Base-by-base conservation (phyloP, 257 asterid genomes). In the Nicotiana sylvestris region DNA sequence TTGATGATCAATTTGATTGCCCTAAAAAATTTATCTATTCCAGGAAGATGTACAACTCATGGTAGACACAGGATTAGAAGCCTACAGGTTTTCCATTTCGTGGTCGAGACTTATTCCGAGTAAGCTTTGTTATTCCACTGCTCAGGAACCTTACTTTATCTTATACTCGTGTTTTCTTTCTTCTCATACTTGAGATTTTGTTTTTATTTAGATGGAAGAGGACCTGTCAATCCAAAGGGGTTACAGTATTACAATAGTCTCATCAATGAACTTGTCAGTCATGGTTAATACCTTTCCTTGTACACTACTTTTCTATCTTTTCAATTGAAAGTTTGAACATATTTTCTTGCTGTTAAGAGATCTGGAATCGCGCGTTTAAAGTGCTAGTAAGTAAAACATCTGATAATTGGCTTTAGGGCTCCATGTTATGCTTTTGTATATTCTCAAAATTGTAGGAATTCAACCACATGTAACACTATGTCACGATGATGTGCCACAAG, bases 221-320 rank as follows among this genome's bases (percentile, higher is more conserved):
- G 88, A 32, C 81, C 70, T 80, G 78, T 86, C 57, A 86, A 86
- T 74, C 37, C 32, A 49, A 74, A 74, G 11, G 80, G 91, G 25
- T 66, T 92, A 32, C 86, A 79, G 27, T 89, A 77, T 85, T 91
- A 92, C 87, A 89, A 92, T 82, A 86, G 83, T 77, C 85, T 91
- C 77, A 92, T 91, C 15, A 74, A 90, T 68, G 91, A 90, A 83
- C 61, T 29, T 29, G 5, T 51, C 62, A 49, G 43, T 49, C 39
- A 65, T 29, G 70, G 70, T 65, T 65, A 65, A 29, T 65, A 29
- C 39, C 29, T 65, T 65, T 65, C 70, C 1, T 65, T 65, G n/a
- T 4, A 65, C 70, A 27, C 5, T 55, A 21, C 17, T 27, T 27
- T 21, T 61, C 13, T 2, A 53, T 53, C 4, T 11, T 53, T 53